These are phyloP conservation scores for Plicaturopsis crispa DNA, from an alignment of 768 basidiomycete genomes.

Conservation along the genomic window DNA sequence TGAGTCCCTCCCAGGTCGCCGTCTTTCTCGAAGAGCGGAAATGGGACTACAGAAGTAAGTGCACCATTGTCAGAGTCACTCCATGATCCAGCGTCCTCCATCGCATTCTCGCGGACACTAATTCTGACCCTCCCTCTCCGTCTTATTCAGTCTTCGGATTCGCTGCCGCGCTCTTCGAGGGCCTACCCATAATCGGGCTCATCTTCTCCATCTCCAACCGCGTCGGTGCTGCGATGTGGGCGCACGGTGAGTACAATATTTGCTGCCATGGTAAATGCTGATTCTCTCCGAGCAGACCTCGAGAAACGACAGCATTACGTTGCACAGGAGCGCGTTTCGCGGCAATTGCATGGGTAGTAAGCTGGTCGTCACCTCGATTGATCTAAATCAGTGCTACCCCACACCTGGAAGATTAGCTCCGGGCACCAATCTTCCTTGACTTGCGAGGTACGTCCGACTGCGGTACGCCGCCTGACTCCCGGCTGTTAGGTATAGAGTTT, in stretches of 20 bases:
- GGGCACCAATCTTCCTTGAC: too few relatives aligned
- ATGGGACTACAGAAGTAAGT: slow-evolving; percentile 76
- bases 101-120: background rate
- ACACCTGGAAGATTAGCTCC: too few relatives aligned
- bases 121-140: background rate
- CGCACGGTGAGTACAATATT: slow-evolving; percentile 44
- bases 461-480: too few relatives aligned
- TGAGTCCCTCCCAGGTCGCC: slow-evolving; percentile 61
- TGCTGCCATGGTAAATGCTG: background rate
- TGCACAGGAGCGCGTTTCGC: slow-evolving; percentile 12
- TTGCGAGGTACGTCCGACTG: too few relatives aligned
- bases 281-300: slow-evolving; percentile 21
- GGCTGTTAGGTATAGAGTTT: too few relatives aligned
- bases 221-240: slow-evolving; percentile 94
- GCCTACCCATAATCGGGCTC: slow-evolving; percentile 74
- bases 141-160: slow-evolving; percentile 75
- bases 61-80: background rate
- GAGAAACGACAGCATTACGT: slow-evolving; percentile 40
- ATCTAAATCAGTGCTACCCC: too few relatives aligned
- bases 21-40: slow-evolving; percentile 85
- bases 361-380: too few relatives aligned
- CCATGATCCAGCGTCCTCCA: background rate
- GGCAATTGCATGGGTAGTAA: too few relatives aligned
- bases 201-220: slow-evolving; percentile 82
- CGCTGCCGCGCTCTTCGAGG: slow-evolving; percentile 72